Conservation (phyloP, 176 grass and related monocot genomes). For the Phyllostachys edulis region DNA sequence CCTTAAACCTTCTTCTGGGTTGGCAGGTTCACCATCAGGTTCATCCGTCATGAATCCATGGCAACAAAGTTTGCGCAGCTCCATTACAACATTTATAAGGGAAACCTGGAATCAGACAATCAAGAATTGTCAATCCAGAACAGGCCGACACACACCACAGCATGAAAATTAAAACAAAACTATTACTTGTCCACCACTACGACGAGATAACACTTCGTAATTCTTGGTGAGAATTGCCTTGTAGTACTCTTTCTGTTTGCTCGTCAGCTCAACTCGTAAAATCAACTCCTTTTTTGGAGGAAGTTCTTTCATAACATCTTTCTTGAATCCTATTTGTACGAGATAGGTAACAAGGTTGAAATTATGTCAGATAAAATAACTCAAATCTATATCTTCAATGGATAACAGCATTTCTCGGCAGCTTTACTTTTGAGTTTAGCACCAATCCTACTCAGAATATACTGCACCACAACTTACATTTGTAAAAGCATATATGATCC, state of each 20-base stretch:
- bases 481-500: background rate
- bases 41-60: constrained; percentile 96
- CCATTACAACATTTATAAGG: constrained; percentile 99
- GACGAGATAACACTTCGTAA: constrained; percentile 85
- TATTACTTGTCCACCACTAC: constrained; percentile 84
- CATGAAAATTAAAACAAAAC: constrained; percentile 34
- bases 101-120: constrained; percentile 66
- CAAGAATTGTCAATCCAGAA: constrained; percentile 30
- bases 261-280: constrained; percentile 90
- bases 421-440: constrained; percentile 7
- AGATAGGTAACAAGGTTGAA: constrained; percentile 26
- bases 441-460: background rate
- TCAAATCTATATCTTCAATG: constrained; percentile 1
- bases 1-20: constrained; percentile 94
- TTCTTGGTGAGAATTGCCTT: constrained; percentile 99
- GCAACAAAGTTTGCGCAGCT: constrained; percentile 97
- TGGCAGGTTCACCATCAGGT: constrained; percentile 67
- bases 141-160: background rate
- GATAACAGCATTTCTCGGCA: background rate
- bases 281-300: constrained; percentile 99
- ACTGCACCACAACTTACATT: constrained; percentile 6
- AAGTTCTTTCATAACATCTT: constrained; percentile 98
- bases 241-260: constrained; percentile 98
- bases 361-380: constrained; percentile 33
- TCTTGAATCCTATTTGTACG: constrained; percentile 83